phyloP scores from a whole-genome alignment of 2,329 filamentous ascomycete species.

The Penicillium sp. region DNA sequence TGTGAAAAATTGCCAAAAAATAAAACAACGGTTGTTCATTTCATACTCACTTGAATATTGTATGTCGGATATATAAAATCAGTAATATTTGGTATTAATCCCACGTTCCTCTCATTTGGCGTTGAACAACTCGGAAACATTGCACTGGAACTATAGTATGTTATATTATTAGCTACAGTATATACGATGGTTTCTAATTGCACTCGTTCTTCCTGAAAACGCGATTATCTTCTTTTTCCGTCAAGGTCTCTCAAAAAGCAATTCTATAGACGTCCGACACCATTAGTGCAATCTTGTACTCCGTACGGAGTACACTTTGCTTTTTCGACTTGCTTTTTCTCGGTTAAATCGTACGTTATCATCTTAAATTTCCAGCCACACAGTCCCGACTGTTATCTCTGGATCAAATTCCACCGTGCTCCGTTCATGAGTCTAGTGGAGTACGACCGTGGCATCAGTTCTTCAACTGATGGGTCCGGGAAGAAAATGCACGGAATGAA shows the following conservation, averaged over 20 bases:
- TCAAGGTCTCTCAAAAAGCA: neutral
- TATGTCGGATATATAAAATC: neutral
- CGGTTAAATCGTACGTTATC: neutral
- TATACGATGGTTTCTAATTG: neutral
- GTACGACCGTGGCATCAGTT: conserved; percentile 5
- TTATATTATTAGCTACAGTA: conserved; percentile 1
- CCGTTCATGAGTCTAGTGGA: conserved; percentile 1
- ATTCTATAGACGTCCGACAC: neutral
- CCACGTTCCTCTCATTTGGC: neutral
- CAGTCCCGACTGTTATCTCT: neutral
- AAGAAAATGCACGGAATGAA: conserved; percentile 9
- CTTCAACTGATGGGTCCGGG: conserved; percentile 6
- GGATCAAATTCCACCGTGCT: neutral
- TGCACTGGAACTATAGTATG: neutral
- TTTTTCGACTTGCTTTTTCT: neutral
- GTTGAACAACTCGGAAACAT: neutral
- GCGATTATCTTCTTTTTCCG: neutral
- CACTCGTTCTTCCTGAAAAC: neutral
- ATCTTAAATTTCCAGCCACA: neutral
- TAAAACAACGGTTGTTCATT: neutral
- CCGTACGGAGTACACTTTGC: neutral
- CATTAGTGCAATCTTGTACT: neutral
- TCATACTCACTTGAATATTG: neutral
- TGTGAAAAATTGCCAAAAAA: neutral
- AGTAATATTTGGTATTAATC: neutral